Evolutionary conservation across 768 basidiomycete genomes (phyloP), one percentile per base, ranked within the genome.

Genomic region (Kwoniella dendrophila): DNA sequence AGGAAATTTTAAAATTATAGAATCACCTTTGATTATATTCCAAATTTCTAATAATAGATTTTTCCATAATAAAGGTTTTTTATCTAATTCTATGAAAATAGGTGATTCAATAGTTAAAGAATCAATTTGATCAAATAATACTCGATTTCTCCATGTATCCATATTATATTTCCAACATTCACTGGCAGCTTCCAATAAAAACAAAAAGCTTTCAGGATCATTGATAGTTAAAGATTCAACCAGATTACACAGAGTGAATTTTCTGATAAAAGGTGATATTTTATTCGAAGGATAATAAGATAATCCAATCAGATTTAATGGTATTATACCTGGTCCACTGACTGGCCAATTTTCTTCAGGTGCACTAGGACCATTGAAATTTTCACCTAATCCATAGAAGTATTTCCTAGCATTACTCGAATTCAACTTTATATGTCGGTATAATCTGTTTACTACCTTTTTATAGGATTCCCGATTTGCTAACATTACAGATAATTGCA

Each of bases 41-140:
- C 56, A 58, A 16, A 58, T 32, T 36, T 58, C 45, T 14, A 33
- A 34, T 29, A 58, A 27, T 16, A 58, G 16, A 1, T 47, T 33
- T 38, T 33, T 38, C 24, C 22, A 27, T 3, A 45, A 11, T 10
- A 58, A 29, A 22, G 30, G 24, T 14, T 33, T 29, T 20, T 36
- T 26, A 40, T 58, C 47, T 26, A 58, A 29, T 14, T 48, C 47
- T 11, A 1, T 7, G 22, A 58, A 58, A 16, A 58, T 33, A 6
- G 29, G 24, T 2, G 29, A 16, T 7, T 16, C 33, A 12, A 58
- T 24, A 18, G 56, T 49, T 32, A 58, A 49, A 6, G 26, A 34
- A 40, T 58, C 56, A 14, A 58, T 58, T 27, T 58, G 56, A 36
- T 58, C 56, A 36, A 58, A 58, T 27, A 58, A 8, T 8, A 58